phyloP scores from a whole-genome alignment of 371 early-diverging fungal species.

The Mucor irregularis region DNA sequence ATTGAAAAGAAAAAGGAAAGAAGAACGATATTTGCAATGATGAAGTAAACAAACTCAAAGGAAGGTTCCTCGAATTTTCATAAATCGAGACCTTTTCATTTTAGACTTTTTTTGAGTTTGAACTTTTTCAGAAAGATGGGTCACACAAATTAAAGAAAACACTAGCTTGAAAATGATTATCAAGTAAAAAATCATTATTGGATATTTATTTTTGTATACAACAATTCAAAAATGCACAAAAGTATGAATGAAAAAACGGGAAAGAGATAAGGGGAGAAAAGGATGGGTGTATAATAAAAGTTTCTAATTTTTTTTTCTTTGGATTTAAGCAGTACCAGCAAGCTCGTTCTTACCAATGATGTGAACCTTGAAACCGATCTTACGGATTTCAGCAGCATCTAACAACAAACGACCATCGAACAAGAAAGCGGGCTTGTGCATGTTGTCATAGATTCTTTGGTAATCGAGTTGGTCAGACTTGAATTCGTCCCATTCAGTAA shows the following conservation, averaged over 20 bases:
- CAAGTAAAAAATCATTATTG: neutral
- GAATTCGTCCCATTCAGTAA: constrained; percentile 96
- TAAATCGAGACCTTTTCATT: neutral
- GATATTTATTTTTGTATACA: neutral
- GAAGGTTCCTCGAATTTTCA: too few relatives aligned
- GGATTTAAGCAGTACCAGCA: constrained; percentile 44
- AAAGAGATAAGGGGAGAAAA: neutral
- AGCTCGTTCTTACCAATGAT: constrained; percentile 77
- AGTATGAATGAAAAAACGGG: neutral
- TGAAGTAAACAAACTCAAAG: neutral
- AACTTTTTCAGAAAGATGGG: too few relatives aligned
- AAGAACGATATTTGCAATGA: too few relatives aligned
- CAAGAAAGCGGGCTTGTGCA: constrained; percentile 90
- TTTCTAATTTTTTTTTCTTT: neutral
- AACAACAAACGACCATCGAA: constrained; percentile 94
- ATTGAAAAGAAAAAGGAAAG: too few relatives aligned
- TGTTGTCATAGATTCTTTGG: constrained; percentile 64
- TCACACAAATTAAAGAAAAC: too few relatives aligned
- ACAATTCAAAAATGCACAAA: constrained; percentile 11
- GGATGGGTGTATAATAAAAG: neutral
- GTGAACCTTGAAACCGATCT: constrained; percentile 86
- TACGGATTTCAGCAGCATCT: constrained; percentile 67
- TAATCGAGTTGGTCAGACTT: constrained; percentile 68
- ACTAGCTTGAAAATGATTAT: neutral
- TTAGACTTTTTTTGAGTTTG: too few relatives aligned